Evolutionary conservation across 495 filamentous ascomycete genomes (phyloP).

Genomic region (Hyaloscypha finlandica): DNA sequence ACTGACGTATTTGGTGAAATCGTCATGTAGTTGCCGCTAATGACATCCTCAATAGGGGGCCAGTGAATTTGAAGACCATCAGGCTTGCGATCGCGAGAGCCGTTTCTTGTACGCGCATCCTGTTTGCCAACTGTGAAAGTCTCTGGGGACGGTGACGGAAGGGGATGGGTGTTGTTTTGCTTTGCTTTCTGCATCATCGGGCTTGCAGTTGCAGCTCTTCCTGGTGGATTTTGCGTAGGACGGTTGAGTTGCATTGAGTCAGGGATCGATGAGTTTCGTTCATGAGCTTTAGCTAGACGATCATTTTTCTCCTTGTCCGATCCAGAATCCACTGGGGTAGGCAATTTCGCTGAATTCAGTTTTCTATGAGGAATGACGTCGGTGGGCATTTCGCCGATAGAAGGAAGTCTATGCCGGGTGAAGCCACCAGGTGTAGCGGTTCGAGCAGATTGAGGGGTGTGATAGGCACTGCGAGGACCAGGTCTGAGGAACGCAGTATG

Average conservation of each 20-base stretch:
- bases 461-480: conserved; percentile 53
- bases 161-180: conserved; percentile 38
- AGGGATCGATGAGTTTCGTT: conserved; percentile 28
- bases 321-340: conserved; percentile 37
- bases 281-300: conserved; percentile 19
- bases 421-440: conserved; percentile 74
- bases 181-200: conserved; percentile 48
- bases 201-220: conserved; percentile 50
- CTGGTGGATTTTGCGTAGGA: conserved; percentile 50
- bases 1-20: conserved; percentile 51
- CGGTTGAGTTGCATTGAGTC: conserved; percentile 49
- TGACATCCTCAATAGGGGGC: conserved; percentile 56
- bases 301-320: conserved; percentile 32
- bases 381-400: conserved; percentile 74
- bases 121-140: conserved; percentile 54
- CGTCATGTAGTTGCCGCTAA: conserved; percentile 49
- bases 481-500: conserved; percentile 67
- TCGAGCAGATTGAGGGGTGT: conserved; percentile 71
- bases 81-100: conserved; percentile 79
- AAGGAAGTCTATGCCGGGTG: conserved; percentile 69
- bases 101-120: conserved; percentile 60
- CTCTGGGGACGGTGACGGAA: conserved; percentile 51
- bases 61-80: conserved; percentile 77
- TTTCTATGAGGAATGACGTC: conserved; percentile 37
- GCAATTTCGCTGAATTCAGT: conserved; percentile 35